phyloP scores from a whole-genome alignment of 768 basidiomycete species.

The Psilocybe cubensis region DNA sequence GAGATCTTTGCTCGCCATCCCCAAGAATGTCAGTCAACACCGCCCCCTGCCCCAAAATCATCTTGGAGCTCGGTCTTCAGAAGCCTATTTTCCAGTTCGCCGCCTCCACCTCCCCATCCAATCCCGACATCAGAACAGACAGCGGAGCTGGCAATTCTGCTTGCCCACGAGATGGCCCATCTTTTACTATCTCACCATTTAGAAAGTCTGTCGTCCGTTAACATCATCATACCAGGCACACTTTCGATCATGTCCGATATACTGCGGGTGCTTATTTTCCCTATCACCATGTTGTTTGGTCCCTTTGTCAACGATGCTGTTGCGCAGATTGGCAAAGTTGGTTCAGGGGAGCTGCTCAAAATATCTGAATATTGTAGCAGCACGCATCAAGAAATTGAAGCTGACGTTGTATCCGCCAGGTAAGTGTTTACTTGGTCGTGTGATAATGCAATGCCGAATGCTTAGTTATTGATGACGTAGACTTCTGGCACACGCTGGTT shows the following conservation, averaged over 20 bases:
- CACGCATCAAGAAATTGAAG: constrained; percentile 87
- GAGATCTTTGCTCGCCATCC: constrained; percentile 68
- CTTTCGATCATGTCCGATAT: constrained; percentile 80
- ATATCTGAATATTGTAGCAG: constrained; percentile 79
- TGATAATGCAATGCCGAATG: background rate
- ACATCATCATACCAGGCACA: constrained; percentile 81
- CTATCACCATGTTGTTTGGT: constrained; percentile 88
- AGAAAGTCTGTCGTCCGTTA: constrained; percentile 85
- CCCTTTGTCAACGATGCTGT: constrained; percentile 97
- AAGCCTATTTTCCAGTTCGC: constrained; percentile 39
- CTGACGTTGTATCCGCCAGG: constrained; percentile 88
- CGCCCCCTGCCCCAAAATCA: constrained; percentile 33
- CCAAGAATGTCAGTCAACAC: constrained; percentile 17
- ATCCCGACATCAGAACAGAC: constrained; percentile 83
- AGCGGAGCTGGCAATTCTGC: constrained; percentile 83
- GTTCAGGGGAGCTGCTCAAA: constrained; percentile 74
- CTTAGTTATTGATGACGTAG: constrained; percentile 39
- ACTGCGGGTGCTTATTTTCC: constrained; percentile 79
- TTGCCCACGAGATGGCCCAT: constrained; percentile 95
- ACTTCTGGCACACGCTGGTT: constrained; percentile 91
- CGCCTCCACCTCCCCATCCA: constrained; percentile 39
- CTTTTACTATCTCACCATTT: constrained; percentile 89
- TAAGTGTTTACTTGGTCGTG: constrained; percentile 32
- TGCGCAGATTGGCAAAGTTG: constrained; percentile 76
- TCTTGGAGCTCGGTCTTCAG: constrained; percentile 56